These are phyloP conservation scores for Saitozyma podzolica DNA, from an alignment of 768 basidiomycete genomes.

Conservation along the genomic window DNA sequence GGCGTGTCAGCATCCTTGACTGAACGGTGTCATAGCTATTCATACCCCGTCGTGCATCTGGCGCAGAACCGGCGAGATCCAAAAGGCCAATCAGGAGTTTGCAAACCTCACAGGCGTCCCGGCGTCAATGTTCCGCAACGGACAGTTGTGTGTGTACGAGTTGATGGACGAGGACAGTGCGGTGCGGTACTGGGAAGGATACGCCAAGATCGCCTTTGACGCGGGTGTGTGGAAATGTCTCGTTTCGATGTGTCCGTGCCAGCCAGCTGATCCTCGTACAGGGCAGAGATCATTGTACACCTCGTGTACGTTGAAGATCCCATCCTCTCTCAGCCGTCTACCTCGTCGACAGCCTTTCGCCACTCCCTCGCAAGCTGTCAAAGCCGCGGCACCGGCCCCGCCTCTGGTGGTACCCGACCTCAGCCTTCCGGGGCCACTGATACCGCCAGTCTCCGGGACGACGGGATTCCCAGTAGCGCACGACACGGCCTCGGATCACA, in stretches of 20 bases:
- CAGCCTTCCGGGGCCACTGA: constrained; percentile 34
- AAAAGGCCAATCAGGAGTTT: constrained; percentile 96
- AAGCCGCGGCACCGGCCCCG: constrained; percentile 14
- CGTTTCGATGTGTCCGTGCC: background rate
- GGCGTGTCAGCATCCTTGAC: background rate
- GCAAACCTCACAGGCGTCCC: constrained; percentile 64
- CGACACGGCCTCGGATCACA: background rate
- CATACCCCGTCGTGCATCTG: constrained; percentile 95
- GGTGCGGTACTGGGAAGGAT: constrained; percentile 99
- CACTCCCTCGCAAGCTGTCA: constrained; percentile 14
- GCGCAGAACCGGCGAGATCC: constrained; percentile 96
- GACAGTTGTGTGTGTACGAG: constrained; percentile 93
- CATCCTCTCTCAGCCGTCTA: constrained; percentile 34
- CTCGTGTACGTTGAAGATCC: constrained; percentile 46
- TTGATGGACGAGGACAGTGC: constrained; percentile 97
- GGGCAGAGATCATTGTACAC: constrained; percentile 46
- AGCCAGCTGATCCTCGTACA: constrained; percentile 2
- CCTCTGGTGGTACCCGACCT: constrained; percentile 17
- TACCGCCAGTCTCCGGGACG: constrained; percentile 68
- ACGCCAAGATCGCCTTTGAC: constrained; percentile 60
- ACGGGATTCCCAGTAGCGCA: background rate
- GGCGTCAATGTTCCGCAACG: constrained; percentile 69
- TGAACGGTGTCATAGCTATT: constrained; percentile 62
- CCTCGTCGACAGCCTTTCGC: constrained; percentile 26
- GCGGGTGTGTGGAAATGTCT: constrained; percentile 25